Evolutionary conservation across 1,139 yeast species (phyloP), one percentile per base, ranked within the genome.

Genomic region (Suhomyces wounanorum): DNA sequence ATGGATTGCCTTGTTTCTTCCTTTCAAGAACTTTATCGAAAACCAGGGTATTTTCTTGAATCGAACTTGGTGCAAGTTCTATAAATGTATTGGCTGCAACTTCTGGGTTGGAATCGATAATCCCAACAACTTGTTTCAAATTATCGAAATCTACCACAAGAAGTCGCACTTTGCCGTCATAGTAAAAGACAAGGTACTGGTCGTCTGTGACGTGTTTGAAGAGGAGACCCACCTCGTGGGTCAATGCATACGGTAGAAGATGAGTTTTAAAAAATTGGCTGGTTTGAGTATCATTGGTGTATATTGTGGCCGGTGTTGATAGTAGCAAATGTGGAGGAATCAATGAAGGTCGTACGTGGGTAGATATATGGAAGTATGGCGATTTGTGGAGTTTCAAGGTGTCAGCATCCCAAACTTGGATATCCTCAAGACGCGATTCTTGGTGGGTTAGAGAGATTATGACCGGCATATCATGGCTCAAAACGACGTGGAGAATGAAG

Each of bases 21-120:
- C 61, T 61, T 39, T 67, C 64, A 30, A 75, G 59, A 0, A 74
- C 77, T 48, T 69, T 69, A 54, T 75, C 80, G 44, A 75, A 73
- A 2, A 70, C 64, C 10, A 61, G 55, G 4, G 65, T 53, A 35
- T 55, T 52, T 46, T 47, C 49, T 5, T 31, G 47, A 10, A 47
- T 18, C 31, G 48, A 33, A 8, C 37, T 28, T 28, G 47, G 41
- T 13, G 42, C 41, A 18, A 30, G n/a, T 9, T 45, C 45, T 7
- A 56, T 36, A 14, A 49, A 45, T 3, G 52, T 37, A n/a, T 51
- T 53, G 40, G 52, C 21, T 8, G 39, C 40, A 13, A 37, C 30
- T 2, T 44, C 41, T 5, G 26, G 25, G 8, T 37, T 30, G 13
- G 33, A 21, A 1, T 41, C 48, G 14, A 50, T 40, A 1, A 50